Percentiles rank a stretch among this genome's conserved stretches.
phyloP scores from a whole-genome alignment of 2,329 filamentous ascomycete genomes.

The Ascochyta koolunga region DNA sequence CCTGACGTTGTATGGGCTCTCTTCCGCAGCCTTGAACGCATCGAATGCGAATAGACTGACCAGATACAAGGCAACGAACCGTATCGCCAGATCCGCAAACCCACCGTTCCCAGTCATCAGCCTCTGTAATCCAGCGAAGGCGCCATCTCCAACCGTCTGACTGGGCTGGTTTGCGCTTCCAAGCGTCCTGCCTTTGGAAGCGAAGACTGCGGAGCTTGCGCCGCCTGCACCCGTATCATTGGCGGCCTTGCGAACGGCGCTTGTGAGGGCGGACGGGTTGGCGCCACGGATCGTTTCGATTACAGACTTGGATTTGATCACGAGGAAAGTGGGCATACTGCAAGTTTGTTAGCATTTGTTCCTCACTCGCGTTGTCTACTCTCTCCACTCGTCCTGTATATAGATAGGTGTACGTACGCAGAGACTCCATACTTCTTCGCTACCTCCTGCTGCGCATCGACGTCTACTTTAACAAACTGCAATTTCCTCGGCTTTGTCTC shows the following conservation, averaged over 20 bases:
- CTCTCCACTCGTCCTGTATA: neutral
- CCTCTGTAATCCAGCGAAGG: constrained; percentile 32
- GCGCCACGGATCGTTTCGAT: constrained; percentile 56
- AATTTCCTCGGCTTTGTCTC: constrained; percentile 55
- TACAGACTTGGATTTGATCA: constrained; percentile 52
- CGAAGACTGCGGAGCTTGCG: constrained; percentile 44
- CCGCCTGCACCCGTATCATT: constrained; percentile 48
- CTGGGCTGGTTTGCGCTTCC: constrained; percentile 41
- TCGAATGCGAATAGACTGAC: constrained; percentile 55
- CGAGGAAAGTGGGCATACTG: constrained; percentile 58
- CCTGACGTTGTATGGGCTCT: constrained; percentile 52
- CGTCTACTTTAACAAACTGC: constrained; percentile 62
- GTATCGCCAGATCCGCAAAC: constrained; percentile 48
- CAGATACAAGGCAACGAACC: constrained; percentile 56
- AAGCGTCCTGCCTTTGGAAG: constrained; percentile 52
- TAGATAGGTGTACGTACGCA: constrained; percentile 44
- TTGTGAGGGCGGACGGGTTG: constrained; percentile 55
- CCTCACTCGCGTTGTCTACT: neutral
- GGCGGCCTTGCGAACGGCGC: constrained; percentile 54
- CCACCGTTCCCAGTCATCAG: constrained; percentile 43
- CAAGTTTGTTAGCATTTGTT: constrained; percentile 3
- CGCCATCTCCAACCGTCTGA: constrained; percentile 29
- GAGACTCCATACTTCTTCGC: constrained; percentile 57
- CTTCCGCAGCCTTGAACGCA: constrained; percentile 51
- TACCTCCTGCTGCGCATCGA: constrained; percentile 59